These are phyloP conservation scores for Hymenotorrendiella dingleyae DNA, from an alignment of 2,329 filamentous ascomycete species.

Conservation along the genomic window DNA sequence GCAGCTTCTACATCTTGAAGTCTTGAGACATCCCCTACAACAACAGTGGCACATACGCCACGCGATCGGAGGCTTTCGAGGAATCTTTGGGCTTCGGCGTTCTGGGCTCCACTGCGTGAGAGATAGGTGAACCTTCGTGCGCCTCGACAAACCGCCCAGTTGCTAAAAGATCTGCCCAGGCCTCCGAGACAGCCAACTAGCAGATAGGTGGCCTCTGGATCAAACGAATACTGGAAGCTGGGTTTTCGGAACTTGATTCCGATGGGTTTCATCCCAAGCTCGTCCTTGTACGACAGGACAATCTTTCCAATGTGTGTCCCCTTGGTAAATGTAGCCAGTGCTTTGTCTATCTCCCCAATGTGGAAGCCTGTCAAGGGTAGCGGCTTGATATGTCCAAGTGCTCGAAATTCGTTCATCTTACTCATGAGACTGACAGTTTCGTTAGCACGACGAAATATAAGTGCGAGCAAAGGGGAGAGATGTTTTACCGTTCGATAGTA, in stretches of 20 bases:
- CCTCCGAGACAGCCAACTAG: conserved; percentile 16
- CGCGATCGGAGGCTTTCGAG: conserved; percentile 12
- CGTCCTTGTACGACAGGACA: conserved; percentile 6
- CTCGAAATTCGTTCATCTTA: conserved; percentile 2
- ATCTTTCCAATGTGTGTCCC: conserved; percentile 10
- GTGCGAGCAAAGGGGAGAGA: no score
- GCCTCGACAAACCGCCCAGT: conserved; percentile 13
- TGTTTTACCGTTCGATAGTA: no score
- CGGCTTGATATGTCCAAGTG: no score
- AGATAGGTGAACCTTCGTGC: conserved; percentile 13
- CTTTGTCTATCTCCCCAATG: conserved; percentile 5
- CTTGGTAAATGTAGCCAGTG: conserved; percentile 8
- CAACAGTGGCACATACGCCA: conserved; percentile 21
- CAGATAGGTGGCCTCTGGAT: conserved; percentile 9
- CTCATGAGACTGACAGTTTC: no score
- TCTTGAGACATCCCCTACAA: conserved; percentile 15
- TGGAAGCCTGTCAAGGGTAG: conserved; percentile 5
- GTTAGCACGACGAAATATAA: no score
- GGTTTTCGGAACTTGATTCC: neutral
- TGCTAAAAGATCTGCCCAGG: conserved; percentile 12
- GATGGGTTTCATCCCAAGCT: no score
- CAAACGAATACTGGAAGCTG: conserved; percentile 3
- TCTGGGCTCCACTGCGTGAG: conserved; percentile 7
- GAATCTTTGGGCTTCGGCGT: conserved; percentile 20
- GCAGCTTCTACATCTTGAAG: conserved; percentile 3